These are phyloP conservation scores for Apiotrichum brassicae DNA, from an alignment of 1,284 basidiomycete species.

Conservation along the genomic window DNA sequence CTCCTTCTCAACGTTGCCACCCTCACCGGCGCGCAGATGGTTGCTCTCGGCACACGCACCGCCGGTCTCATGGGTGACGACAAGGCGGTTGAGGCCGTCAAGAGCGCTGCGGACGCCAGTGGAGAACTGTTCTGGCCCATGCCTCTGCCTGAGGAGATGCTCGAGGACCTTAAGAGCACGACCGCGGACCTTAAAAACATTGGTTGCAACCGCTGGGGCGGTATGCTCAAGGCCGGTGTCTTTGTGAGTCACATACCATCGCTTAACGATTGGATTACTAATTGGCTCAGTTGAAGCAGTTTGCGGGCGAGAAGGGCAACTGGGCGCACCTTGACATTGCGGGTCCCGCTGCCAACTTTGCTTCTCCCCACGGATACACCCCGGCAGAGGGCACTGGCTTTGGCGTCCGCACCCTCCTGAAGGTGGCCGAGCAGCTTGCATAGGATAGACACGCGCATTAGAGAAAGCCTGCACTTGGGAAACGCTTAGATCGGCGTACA, in stretches of 20 bases:
- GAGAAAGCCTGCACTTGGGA: too few species aligned
- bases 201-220: constrained; percentile 8
- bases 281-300: constrained; percentile 10
- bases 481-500: too few species aligned
- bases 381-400: constrained; percentile 17
- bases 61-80: constrained; percentile 20
- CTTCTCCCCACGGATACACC: constrained; percentile 10
- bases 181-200: constrained; percentile 19
- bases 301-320: constrained; percentile 18
- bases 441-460: too few species aligned
- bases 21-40: constrained; percentile 15
- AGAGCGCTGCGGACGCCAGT: constrained; percentile 1
- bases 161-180: constrained; percentile 15
- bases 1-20: constrained; percentile 18
- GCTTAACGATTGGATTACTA: background rate
- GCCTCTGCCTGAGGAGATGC: constrained; percentile 18
- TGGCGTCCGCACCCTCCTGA: constrained; percentile 13
- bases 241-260: constrained; percentile 10
- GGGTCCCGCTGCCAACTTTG: constrained; percentile 15
- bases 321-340: constrained; percentile 20
- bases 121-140: constrained; percentile 20
- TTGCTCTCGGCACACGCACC: constrained; percentile 15
- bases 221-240: constrained; percentile 18
- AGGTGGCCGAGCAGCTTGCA: constrained; percentile 17
- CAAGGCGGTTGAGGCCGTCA: constrained; percentile 13